Base-by-base conservation (phyloP, 495 filamentous ascomycete species). In the Penicillium chermesinum region DNA sequence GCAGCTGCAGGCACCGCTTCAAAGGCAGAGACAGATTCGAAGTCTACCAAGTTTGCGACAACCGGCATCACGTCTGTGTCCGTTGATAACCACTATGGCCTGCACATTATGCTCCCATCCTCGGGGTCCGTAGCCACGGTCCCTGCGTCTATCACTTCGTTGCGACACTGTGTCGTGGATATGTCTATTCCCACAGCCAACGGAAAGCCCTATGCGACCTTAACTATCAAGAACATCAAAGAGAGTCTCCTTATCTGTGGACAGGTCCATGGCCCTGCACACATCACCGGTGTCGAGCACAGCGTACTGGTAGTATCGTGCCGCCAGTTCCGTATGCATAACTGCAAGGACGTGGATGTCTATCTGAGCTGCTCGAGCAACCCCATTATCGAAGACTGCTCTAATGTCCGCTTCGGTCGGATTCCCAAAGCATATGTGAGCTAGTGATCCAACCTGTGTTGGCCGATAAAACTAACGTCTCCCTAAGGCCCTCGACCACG, bases 351-450 rank as follows among this genome's bases (percentile, higher is more conserved):
- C 43, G 83, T 89, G 9, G 82, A 87, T 48, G 71, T 99, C 27
- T 97, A 96, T 63, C 73, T 97, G 37, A 80, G 82, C 44, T 89
- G 86, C 56, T 70, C 74, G 0, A 93, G 88, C 57, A 81, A 87
- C 46, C 94, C 94, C 2, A 95, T 99, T 52, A 91, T 99, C 41
- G 94, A 99, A 63, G 85, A 89, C 51, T 96, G 91, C 56, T 78
- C 65, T 32, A 75, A 74, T 36, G 76, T 99, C 58, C 72, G 84
- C 32, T 97, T 98, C 64, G 83, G 87, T 7, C 80, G 85, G 18
- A 72, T 91, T 18, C 87, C 87, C 0, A 70, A 71, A 41, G 63
- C 64, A 41, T 86, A 88, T 71, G 84, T 90, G 65, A 70, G 84
- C 76, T 35, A 22, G 7, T 20, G 17, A 12, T 25, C 37, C 30